These are phyloP conservation scores for Aspergillus egyptiacus DNA, from an alignment of 495 filamentous ascomycete genomes.

Conservation along the genomic window DNA sequence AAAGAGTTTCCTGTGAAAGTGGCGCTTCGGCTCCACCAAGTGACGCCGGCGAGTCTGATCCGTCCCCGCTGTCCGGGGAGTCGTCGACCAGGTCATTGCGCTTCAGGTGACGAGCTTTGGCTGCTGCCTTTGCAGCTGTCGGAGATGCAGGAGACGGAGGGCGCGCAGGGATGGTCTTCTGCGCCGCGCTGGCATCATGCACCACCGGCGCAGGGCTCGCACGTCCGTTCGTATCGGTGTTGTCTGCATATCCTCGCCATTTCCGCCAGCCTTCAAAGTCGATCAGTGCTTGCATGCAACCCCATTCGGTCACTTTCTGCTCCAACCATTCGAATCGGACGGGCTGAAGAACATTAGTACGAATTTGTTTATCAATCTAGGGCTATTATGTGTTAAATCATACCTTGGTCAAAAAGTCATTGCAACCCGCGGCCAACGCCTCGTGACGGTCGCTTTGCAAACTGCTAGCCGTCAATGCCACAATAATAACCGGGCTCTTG, in stretches of 20 bases:
- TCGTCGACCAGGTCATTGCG: conserved; percentile 26
- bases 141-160: not conserved
- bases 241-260: conserved; percentile 76
- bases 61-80: conserved; percentile 34
- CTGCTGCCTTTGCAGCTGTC: conserved; percentile 6
- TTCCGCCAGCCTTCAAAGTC: conserved; percentile 98
- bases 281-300: conserved; percentile 97
- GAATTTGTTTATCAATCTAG: not conserved
- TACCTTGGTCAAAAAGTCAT: conserved; percentile 98
- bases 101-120: conserved; percentile 17
- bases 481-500: conserved; percentile 96
- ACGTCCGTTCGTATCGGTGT: conserved; percentile 15
- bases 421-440: conserved; percentile 90
- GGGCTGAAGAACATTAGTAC: conserved; percentile 51
- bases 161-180: conserved; percentile 4
- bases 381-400: conserved; percentile 17
- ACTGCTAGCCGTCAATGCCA: conserved; percentile 88
- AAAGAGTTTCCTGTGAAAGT: not conserved
- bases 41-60: conserved; percentile 22
- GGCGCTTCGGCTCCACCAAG: not conserved
- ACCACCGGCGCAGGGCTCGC: conserved; percentile 33
- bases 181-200: conserved; percentile 7
- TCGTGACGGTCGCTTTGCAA: conserved; percentile 93
- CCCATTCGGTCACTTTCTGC: conserved; percentile 98
- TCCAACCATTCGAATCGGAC: conserved; percentile 98